phyloP scores from a whole-genome alignment of 495 filamentous ascomycete genomes.

The Aspergillus sclerotioniger region DNA sequence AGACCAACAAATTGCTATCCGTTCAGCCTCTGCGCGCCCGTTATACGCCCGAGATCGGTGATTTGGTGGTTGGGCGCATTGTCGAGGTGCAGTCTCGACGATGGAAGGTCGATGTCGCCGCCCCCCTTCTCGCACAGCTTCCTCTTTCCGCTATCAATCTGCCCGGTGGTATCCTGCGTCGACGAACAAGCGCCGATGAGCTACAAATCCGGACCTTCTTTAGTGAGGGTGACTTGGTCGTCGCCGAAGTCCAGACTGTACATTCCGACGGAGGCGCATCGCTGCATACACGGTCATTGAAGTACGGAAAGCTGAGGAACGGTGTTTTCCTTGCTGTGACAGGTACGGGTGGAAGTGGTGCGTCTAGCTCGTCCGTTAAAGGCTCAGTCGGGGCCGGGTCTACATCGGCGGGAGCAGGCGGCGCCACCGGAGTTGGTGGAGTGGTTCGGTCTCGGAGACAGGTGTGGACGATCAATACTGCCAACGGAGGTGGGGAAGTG shows the following conservation, averaged over 20 bases:
- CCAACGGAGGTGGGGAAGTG: constrained; percentile 69
- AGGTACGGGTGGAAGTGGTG: constrained; percentile 72
- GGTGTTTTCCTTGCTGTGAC: constrained; percentile 80
- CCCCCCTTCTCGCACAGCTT: constrained; percentile 75
- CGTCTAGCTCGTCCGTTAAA: constrained; percentile 32
- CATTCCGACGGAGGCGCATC: constrained; percentile 76
- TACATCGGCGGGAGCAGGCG: constrained; percentile 19
- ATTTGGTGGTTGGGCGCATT: constrained; percentile 91
- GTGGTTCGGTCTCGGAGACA: constrained; percentile 79
- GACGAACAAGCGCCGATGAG: constrained; percentile 90
- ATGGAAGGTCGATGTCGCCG: constrained; percentile 92
- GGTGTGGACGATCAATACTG: constrained; percentile 74
- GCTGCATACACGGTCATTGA: constrained; percentile 83
- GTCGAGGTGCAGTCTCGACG: constrained; percentile 84
- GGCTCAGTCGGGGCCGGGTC: constrained; percentile 28
- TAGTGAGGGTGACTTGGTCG: constrained; percentile 81
- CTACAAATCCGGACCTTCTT: constrained; percentile 93
- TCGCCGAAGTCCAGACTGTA: constrained; percentile 87
- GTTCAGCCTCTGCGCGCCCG: constrained; percentile 86
- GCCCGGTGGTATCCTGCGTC: constrained; percentile 87
- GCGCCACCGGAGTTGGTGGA: constrained; percentile 47
- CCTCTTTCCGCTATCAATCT: constrained; percentile 89
- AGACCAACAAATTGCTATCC: constrained; percentile 94
- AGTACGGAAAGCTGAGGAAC: constrained; percentile 93
- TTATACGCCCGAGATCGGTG: constrained; percentile 93